These are phyloP conservation scores for Gaertneriomyces semiglobifer DNA, from an alignment of 192 early-diverging fungal species.

Conservation along the genomic window DNA sequence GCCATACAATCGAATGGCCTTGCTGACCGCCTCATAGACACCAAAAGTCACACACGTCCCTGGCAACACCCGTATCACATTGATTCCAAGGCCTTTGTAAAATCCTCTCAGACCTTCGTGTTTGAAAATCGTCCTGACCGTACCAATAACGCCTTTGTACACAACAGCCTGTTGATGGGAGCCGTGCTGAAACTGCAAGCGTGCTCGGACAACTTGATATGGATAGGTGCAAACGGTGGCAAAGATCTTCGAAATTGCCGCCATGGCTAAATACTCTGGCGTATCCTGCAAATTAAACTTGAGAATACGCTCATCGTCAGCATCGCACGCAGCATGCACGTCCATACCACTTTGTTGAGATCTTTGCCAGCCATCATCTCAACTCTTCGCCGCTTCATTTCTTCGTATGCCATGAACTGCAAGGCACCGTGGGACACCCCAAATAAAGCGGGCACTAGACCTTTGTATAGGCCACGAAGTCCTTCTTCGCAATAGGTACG, in stretches of 20 bases:
- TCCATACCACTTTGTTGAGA: constrained; percentile 18
- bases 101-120: constrained; percentile 78
- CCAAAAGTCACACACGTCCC: constrained; percentile 94
- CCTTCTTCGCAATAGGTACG: constrained; percentile 77
- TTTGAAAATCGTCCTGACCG: constrained; percentile 61
- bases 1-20: constrained; percentile 16
- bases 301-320: constrained; percentile 8
- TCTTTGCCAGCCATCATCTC: constrained; percentile 21
- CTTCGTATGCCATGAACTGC: constrained; percentile 98
- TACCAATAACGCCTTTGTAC: constrained; percentile 72
- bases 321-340: background rate
- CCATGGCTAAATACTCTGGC: constrained; percentile 77
- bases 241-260: constrained; percentile 78
- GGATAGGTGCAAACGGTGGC: constrained; percentile 90
- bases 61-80: constrained; percentile 83
- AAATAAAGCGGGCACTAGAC: constrained; percentile 83
- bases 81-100: constrained; percentile 89
- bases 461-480: constrained; percentile 80
- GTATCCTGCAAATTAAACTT: constrained; percentile 30
- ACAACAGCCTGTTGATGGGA: constrained; percentile 10
- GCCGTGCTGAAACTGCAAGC: constrained; percentile 66
- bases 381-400: constrained; percentile 70
- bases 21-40: constrained; percentile 72
- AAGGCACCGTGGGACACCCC: constrained; percentile 95
- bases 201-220: constrained; percentile 82